Conservation (phyloP, 1,139 yeast genomes). For the Sugiyamaella paludigena region DNA sequence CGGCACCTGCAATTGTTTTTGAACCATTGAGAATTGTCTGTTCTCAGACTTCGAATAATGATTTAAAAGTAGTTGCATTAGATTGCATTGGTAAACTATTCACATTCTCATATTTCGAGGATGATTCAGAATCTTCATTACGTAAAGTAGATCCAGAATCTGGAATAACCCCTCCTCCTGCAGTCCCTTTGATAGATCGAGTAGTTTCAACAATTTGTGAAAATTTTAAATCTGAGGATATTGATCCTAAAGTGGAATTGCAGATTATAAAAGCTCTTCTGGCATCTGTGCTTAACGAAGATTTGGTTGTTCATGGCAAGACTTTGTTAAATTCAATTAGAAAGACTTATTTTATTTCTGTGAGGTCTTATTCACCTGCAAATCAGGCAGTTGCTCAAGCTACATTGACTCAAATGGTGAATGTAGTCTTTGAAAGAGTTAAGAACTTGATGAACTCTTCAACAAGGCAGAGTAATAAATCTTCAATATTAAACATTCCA, state of each 20-base stretch:
- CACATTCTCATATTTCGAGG: conserved; percentile 59
- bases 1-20: conserved; percentile 51
- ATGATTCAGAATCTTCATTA: conserved; percentile 39
- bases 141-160: conserved; percentile 39
- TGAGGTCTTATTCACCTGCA: conserved; percentile 72
- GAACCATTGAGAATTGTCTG: conserved; percentile 64
- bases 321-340: conserved; percentile 85
- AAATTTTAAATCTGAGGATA: conserved; percentile 88
- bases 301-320: conserved; percentile 88
- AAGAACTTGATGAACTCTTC: conserved; percentile 25
- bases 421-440: conserved; percentile 79
- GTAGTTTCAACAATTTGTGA: conserved; percentile 83
- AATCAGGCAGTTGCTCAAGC: conserved; percentile 97
- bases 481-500: conserved; percentile 16
- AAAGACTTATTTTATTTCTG: conserved; percentile 88
- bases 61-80: conserved; percentile 54
- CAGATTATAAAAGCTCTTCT: conserved; percentile 91
- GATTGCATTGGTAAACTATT: conserved; percentile 67
- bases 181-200: conserved; percentile 67
- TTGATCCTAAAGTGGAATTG: conserved; percentile 82
- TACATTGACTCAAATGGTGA: conserved; percentile 84
- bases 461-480: conserved; percentile 3
- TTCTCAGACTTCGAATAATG: conserved; percentile 48
- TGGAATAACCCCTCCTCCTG: conserved; percentile 51
- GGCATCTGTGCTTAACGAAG: conserved; percentile 77